Evolutionary conservation across 202 grass and related monocot species (phyloP).

Genomic region (Elaeis oleifera): DNA sequence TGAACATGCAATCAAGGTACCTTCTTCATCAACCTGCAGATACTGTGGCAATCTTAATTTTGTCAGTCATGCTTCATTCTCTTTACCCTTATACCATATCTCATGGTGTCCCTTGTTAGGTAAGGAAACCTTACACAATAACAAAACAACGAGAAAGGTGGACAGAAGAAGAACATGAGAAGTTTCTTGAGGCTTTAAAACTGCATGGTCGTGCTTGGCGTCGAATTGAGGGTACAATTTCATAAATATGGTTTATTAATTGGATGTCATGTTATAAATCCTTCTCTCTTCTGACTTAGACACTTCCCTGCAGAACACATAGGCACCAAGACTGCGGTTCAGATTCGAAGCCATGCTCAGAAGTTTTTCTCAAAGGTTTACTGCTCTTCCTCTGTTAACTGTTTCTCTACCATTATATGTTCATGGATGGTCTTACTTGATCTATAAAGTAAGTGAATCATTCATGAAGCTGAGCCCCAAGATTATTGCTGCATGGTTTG

Average conservation of each 20-base stretch:
- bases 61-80: background rate
- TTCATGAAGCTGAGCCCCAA: background rate
- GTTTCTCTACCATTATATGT: background rate
- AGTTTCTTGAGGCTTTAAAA: constrained; percentile 17
- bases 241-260: background rate
- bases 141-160: constrained; percentile 14
- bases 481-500: background rate
- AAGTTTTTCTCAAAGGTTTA: constrained; percentile 22
- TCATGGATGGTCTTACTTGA: background rate
- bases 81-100: background rate
- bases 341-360: constrained; percentile 17
- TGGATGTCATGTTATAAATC: too few species aligned
- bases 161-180: constrained; percentile 13
- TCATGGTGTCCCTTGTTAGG: background rate
- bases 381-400: background rate
- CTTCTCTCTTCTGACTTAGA: background rate
- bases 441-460: background rate
- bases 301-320: constrained; percentile 4
- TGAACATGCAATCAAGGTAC: constrained; percentile 49
- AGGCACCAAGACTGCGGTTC: constrained; percentile 10
- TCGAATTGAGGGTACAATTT: constrained; percentile 4
- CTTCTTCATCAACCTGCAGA: constrained; percentile 13
- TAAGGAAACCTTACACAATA: constrained; percentile 20
- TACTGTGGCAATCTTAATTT: background rate
- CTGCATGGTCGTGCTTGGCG: constrained; percentile 9